Evolutionary conservation across 139 green algal species (phyloP), one percentile per base, ranked within the genome.

Genomic region (Asterochloris erici): DNA sequence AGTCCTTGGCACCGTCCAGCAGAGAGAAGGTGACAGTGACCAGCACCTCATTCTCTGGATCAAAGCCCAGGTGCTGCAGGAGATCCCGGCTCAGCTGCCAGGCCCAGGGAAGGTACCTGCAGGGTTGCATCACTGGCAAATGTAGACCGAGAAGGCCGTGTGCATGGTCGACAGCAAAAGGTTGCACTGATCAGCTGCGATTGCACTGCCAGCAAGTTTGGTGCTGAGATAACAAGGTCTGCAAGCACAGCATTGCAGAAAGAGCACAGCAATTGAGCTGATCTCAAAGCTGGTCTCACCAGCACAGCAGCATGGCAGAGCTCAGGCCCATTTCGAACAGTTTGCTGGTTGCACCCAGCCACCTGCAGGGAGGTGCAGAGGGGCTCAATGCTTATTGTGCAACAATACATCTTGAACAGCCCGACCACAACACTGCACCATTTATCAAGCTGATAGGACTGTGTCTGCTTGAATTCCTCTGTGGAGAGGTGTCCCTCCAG

Each of bases 371-470:
- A 64, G 11, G 23, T 27, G 29, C 70, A 28, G 62, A 16, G 83
- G 29, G 79, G 26, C 23, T 29, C 38, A 54, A 54, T 54, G 38
- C 62, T 47, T n/a, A 71, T 23, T 68, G 38, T 23, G n/a, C 12
- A 16, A 61, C 28, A 15, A 14, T 17, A 80, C 38, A 0, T 71
- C 23, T 19, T 47, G 73, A 74, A 17, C 28, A 74, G 29, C 26
- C 63, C 9, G 29, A 71, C 29, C 27, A 26, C 13, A 9, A 82
- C 1, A 54, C 77, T 23, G 38, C 74, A 90, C 90, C 87, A 91
- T 77, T 95, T 96, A 82, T 95, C 93, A 14, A 93, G 27, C n/a
- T 90, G 88, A 84, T 96, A 96, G 0, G 83, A 81, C 75, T 92
- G 90, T 10, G 86, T 93, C 26, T 93, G 90, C 19, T 83, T 74